Evolutionary conservation across 2,329 filamentous ascomycete species (phyloP).

Genomic region (Diaporthe aspalathi): DNA sequence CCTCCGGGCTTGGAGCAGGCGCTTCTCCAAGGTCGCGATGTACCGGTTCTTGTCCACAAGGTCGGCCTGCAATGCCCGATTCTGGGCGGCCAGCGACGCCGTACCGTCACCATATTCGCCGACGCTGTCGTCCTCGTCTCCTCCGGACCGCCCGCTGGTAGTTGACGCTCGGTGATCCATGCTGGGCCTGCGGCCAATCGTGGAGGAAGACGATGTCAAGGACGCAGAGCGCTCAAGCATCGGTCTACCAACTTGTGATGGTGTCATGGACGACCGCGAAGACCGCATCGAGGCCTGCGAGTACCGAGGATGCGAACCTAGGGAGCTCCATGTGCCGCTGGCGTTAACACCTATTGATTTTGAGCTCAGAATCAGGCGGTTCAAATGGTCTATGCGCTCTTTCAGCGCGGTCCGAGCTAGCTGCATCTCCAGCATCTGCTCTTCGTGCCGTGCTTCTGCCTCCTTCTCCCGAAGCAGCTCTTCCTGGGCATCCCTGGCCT

Average conservation of each 20-base stretch:
- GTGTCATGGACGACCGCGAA: conserved; percentile 66
- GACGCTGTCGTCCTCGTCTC: conserved; percentile 75
- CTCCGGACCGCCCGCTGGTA: conserved; percentile 54
- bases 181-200: conserved; percentile 66
- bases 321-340: conserved; percentile 76
- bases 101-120: conserved; percentile 89
- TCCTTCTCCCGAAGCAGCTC: conserved; percentile 82
- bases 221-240: conserved; percentile 74
- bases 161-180: conserved; percentile 57
- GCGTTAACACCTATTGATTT: conserved; percentile 95
- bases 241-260: conserved; percentile 65
- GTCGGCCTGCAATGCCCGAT: conserved; percentile 92
- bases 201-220: conserved; percentile 72
- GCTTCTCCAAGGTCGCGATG: conserved; percentile 92
- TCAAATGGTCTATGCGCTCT: conserved; percentile 96
- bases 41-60: conserved; percentile 97
- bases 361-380: conserved; percentile 92
- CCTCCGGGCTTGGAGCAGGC: conserved; percentile 87
- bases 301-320: conserved; percentile 72
- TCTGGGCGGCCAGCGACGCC: conserved; percentile 85
- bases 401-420: conserved; percentile 94
- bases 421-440: conserved; percentile 99
- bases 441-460: conserved; percentile 87
- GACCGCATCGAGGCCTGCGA: conserved; percentile 74
- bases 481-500: conserved; percentile 73